Evolutionary conservation across 140 eudicot species (phyloP).

Genomic region (Ambrosia hybrid): DNA sequence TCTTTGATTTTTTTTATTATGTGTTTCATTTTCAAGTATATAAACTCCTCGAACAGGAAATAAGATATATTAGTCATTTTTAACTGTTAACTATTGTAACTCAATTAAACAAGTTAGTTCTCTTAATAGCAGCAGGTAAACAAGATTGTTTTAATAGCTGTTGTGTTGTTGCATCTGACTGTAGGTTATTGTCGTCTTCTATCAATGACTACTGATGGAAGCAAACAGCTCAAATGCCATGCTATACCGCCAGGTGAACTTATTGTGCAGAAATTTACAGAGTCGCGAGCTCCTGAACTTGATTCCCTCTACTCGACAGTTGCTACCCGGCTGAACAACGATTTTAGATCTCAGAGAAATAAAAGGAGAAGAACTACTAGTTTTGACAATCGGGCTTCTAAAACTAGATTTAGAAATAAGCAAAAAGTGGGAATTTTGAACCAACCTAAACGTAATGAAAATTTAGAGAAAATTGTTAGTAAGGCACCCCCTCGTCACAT

Average conservation of each 20-base stretch:
- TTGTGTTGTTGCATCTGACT: neutral
- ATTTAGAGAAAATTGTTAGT: conserved; percentile 20
- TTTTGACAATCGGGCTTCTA: conserved; percentile 52
- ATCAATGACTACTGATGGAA: conserved; percentile 34
- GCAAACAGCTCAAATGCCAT: conserved; percentile 35
- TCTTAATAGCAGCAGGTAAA: neutral
- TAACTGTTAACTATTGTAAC: neutral
- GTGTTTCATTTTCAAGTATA: neutral
- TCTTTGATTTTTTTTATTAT: no score
- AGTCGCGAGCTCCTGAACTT: conserved; percentile 81
- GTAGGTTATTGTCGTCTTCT: conserved; percentile 4
- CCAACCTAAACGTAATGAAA: conserved; percentile 12
- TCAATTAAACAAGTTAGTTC: neutral
- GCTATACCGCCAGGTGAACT: conserved; percentile 59
- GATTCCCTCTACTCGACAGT: conserved; percentile 71
- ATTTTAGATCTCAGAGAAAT: conserved; percentile 66
- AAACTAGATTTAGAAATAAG: conserved; percentile 46
- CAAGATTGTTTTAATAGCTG: neutral
- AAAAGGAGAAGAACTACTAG: conserved; percentile 89
- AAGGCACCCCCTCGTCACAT: conserved; percentile 59
- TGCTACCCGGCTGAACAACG: conserved; percentile 50
- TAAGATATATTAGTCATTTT: neutral
- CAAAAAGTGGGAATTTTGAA: conserved; percentile 28
- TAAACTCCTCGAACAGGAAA: neutral
- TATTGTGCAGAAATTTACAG: conserved; percentile 64